Percentiles rank a stretch among this genome's conserved stretches.
phyloP scores from a whole-genome alignment of 2,329 filamentous ascomycete species.

The Epichloe aotearoae region DNA sequence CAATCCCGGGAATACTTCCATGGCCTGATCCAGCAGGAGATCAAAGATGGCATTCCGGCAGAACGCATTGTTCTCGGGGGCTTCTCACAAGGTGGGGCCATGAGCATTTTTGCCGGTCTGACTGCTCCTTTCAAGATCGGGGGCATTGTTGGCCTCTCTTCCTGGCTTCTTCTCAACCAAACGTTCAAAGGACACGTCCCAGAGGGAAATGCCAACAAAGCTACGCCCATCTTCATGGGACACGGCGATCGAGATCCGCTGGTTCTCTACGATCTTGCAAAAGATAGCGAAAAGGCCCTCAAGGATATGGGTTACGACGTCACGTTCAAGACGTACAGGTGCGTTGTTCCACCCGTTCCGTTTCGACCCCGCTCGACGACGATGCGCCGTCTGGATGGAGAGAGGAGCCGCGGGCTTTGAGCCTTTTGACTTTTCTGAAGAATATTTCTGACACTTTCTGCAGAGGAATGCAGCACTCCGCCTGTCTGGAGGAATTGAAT shows the following conservation, averaged over 20 bases:
- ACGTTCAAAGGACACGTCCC: conserved; percentile 28
- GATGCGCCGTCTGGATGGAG: not conserved
- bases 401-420: not conserved
- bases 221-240: conserved; percentile 77
- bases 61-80: conserved; percentile 77
- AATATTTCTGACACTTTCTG: not conserved
- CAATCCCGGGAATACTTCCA: conserved; percentile 53
- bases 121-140: conserved; percentile 60
- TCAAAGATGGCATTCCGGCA: conserved; percentile 64
- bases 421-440: too few relatives aligned
- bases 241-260: conserved; percentile 72
- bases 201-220: conserved; percentile 34
- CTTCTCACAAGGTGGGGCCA: conserved; percentile 75
- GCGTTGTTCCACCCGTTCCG: conserved; percentile 7
- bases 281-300: conserved; percentile 51
- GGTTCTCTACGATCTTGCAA: conserved; percentile 56
- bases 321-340: conserved; percentile 64
- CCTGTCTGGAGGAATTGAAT: conserved; percentile 64
- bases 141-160: conserved; percentile 72
- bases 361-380: not conserved
- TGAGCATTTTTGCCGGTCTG: conserved; percentile 66
- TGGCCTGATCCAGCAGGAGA: conserved; percentile 62
- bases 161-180: conserved; percentile 56
- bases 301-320: conserved; percentile 60
- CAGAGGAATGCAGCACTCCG: conserved; percentile 62